Base-by-base conservation (phyloP, 495 filamentous ascomycete species). In the Aspergillus bertholletiae region DNA sequence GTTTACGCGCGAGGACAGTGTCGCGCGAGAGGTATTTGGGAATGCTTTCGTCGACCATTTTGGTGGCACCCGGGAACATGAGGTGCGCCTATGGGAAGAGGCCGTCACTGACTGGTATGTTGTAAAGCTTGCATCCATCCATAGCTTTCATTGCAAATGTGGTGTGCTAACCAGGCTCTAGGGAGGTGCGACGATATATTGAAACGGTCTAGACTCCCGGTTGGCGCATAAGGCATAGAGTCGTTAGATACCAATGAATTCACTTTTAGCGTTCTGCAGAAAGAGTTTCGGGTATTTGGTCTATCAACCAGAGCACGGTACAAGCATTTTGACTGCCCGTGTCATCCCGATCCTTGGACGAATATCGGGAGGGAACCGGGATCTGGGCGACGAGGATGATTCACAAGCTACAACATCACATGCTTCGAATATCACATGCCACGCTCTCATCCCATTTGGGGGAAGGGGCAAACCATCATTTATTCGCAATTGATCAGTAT, bases 31-130 rank as follows among this genome's bases (percentile, higher is more conserved):
- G 70, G 88, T 92, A 1, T 85, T 97, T 58, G 91, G 89, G 0
- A 82, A 91, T 59, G 89, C 90, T 13, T 97, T 97, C 72, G 92
- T 97, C 12, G 90, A 96, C 4, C 92, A 96, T 65, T 97, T 81
- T 73, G 87, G 85, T 4, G 92, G 92, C 15, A 96, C 92, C 17
- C 81, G 92, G 49, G 86, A 91, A 63, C 91, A 97, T 71, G 92
- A 97, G 70, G 76, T 91, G 57, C 73, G 83, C 53, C 71, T 95
- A 1, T 97, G 92, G 91, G 88, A 95, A 62, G 92, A 96, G 65
- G 88, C 90, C 1, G 89, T 96, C 15, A 96, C 90, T 30, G 91
- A 96, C 70, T 96, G 90, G 89, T 88, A 71, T 63, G 82, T 76
- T n/a, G n/a, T n/a, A n/a, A n/a, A n/a, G n/a, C n/a, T n/a, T n/a